A percentile compares a stretch with the other conserved stretches of the same genome.
Conservation (phyloP, 1,284 basidiomycete species). For the Wallemia hederae region DNA sequence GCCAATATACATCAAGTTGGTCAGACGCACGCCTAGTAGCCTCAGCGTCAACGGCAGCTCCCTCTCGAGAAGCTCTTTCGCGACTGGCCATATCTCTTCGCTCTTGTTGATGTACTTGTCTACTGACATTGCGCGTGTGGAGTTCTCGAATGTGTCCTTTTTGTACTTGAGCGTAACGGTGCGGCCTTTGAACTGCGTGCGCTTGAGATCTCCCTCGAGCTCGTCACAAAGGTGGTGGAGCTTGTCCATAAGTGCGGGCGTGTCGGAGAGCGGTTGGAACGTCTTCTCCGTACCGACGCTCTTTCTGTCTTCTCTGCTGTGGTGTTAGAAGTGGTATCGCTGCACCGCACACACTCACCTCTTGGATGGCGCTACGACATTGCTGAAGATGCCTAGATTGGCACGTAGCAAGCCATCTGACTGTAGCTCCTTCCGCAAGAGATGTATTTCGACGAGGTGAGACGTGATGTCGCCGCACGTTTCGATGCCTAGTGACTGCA, state of each 20-base stretch:
- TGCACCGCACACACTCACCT: neutral
- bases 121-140: slow-evolving; percentile 48
- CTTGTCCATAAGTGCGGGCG: slow-evolving; percentile 35
- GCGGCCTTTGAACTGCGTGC: slow-evolving; percentile 9
- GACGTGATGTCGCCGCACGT: slow-evolving; percentile 60
- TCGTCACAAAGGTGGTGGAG: slow-evolving; percentile 48
- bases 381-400: slow-evolving; percentile 58
- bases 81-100: slow-evolving; percentile 48
- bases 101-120: slow-evolving; percentile 41
- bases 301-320: slow-evolving; percentile 40
- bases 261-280: slow-evolving; percentile 34
- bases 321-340: neutral
- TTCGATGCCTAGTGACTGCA: slow-evolving; percentile 64
- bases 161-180: slow-evolving; percentile 56
- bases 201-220: slow-evolving; percentile 42
- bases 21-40: slow-evolving; percentile 14
- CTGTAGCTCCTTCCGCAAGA: slow-evolving; percentile 64
- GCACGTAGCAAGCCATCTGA: slow-evolving; percentile 39
- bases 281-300: slow-evolving; percentile 71
- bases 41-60: slow-evolving; percentile 48
- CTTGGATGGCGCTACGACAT: slow-evolving; percentile 37
- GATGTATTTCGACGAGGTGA: slow-evolving; percentile 34
- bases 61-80: slow-evolving; percentile 45
- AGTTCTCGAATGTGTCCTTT: slow-evolving; percentile 24
- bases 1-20: neutral